Evolutionary conservation across 2,329 filamentous ascomycete species (phyloP).

Genomic region (Mycogone perniciosa): DNA sequence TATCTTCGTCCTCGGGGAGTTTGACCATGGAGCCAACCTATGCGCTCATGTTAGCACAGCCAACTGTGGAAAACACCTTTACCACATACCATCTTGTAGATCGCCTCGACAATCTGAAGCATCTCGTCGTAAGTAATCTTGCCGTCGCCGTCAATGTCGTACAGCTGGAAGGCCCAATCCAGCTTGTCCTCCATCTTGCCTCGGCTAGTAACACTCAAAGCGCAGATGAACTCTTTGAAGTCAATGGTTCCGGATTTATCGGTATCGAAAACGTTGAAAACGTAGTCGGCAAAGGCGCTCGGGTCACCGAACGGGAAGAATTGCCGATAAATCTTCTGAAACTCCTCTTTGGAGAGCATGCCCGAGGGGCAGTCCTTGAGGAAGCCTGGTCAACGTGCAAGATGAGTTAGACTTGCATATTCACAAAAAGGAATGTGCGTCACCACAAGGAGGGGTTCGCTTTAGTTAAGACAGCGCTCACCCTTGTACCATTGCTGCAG

Average conservation of each 20-base stretch:
- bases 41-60: not conserved
- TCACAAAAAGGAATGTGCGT: not conserved
- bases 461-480: conserved; percentile 35
- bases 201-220: conserved; percentile 89
- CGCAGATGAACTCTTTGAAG: conserved; percentile 99
- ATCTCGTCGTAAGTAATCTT: conserved; percentile 99
- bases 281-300: conserved; percentile 95
- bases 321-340: conserved; percentile 99
- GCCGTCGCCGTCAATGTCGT: conserved; percentile 97
- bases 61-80: not conserved
- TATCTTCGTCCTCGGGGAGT: conserved; percentile 96
- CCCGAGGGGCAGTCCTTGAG: conserved; percentile 96
- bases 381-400: conserved; percentile 58
- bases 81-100: conserved; percentile 89
- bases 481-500: conserved; percentile 99
- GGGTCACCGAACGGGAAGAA: conserved; percentile 99
- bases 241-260: conserved; percentile 97
- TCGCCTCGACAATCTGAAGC: conserved; percentile 96
- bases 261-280: conserved; percentile 98
- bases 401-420: not conserved
- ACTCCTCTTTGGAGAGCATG: conserved; percentile 96
- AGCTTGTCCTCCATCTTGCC: conserved; percentile 99
- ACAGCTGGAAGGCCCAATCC: conserved; percentile 98
- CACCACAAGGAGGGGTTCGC: not conserved
- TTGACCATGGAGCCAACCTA: conserved; percentile 99